Evolutionary conservation across 2,329 filamentous ascomycete species (phyloP), one percentile per base, ranked within the genome.

Genomic region (Alternaria gaisen): DNA sequence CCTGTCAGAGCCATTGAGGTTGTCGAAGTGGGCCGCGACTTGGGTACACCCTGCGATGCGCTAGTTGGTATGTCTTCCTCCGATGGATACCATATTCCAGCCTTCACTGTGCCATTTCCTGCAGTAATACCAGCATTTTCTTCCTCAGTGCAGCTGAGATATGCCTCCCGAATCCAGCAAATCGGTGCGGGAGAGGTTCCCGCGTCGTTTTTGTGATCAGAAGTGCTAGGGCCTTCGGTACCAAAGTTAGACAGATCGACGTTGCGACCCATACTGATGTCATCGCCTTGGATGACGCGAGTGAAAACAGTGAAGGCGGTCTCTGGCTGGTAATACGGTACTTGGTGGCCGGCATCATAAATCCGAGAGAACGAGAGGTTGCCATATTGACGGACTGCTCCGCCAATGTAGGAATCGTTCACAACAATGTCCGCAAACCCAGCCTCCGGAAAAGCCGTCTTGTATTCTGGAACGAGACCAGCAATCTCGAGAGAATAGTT

Each of bases 351-450:
- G 2, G 84, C 78, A 55, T 85, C 81, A 68, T 83, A 86, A 53
- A 86, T 79, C 14, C 83, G 78, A 43, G 79, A 79, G 70, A 85
- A 85, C 48, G 79, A 83, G 30, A 86, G 76, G 61, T 93, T 93
- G 16, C 90, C 91, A 68, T 86, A 91, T 75, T 94, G 91, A 10
- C 91, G 86, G 0, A 92, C 91, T 53, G 86, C 85, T 20, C 91
- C 92, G 54, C 87, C 91, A 73, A 88, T 86, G 77, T 90, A 89
- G 12, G 85, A 82, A 26, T 82, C 83, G 72, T 92, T 91, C 53
- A 91, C 87, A 20, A 88, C 80, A 67, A 95, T 88, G 14, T 90
- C 87, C 1, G 87, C 87, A 75, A 94, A 95, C 0, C 91, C 91
- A 1, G 91, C 88, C 0, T 80, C 76, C 1, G 83, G 79, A 72